Evolutionary conservation across 345 rosid genomes (phyloP).

Genomic region (Lumnitzera racemosa): DNA sequence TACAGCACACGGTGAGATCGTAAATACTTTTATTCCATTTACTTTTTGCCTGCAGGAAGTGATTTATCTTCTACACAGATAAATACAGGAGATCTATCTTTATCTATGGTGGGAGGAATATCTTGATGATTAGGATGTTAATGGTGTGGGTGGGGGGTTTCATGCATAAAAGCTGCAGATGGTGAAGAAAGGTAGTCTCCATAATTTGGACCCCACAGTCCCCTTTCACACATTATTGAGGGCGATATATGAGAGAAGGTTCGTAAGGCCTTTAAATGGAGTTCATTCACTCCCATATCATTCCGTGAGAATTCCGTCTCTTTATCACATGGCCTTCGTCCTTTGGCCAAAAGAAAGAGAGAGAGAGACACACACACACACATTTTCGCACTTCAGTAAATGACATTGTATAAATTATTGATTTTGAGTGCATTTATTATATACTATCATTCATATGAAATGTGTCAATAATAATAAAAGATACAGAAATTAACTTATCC

Average conservation of each 20-base stretch:
- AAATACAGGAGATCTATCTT: background rate
- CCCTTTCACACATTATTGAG: background rate
- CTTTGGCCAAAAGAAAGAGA: background rate
- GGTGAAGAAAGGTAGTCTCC: no score
- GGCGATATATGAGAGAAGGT: background rate
- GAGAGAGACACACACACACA: background rate
- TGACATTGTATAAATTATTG: background rate
- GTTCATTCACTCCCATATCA: background rate
- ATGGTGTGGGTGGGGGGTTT: background rate
- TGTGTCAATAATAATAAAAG: no score
- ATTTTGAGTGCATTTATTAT: no score
- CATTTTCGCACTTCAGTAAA: background rate
- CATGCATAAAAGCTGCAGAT: no score
- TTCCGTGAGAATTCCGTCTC: slow-evolving; percentile 7
- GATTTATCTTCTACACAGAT: background rate
- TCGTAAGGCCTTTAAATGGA: background rate
- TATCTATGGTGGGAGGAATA: no score
- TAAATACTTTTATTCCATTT: no score
- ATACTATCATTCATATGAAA: no score
- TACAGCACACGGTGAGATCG: no score
- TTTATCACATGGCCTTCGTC: slow-evolving; percentile 4
- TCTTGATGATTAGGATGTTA: background rate
- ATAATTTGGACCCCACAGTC: background rate
- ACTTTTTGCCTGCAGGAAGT: background rate
- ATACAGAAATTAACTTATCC: no score